These are phyloP conservation scores for Piloderma croceum DNA, from an alignment of 768 basidiomycete species.

Conservation along the genomic window DNA sequence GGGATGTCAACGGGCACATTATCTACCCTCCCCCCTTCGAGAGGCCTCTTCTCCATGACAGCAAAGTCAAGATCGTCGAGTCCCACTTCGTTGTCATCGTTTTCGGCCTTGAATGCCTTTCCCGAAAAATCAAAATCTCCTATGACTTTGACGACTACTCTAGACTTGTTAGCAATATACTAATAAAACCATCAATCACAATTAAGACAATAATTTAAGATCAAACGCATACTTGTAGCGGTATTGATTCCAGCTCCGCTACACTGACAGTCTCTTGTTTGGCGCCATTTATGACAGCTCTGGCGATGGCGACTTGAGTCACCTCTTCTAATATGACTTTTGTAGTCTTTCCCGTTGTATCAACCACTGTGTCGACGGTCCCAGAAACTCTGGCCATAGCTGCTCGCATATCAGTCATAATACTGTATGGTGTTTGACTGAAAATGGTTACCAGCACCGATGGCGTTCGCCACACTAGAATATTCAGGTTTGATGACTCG, in stretches of 20 bases:
- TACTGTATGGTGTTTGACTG: not conserved
- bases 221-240: slow-evolving; percentile 37
- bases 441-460: slow-evolving; percentile 45
- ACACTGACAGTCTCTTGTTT: slow-evolving; percentile 38
- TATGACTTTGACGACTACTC: slow-evolving; percentile 57
- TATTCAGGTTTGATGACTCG: slow-evolving; percentile 45
- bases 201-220: not conserved
- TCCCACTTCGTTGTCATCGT: too few species aligned
- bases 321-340: slow-evolving; percentile 27
- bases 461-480: slow-evolving; percentile 56
- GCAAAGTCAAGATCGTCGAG: too few species aligned
- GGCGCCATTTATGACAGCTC: slow-evolving; percentile 42
- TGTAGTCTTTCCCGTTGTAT: slow-evolving; percentile 29
- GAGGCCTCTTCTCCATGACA: too few species aligned
- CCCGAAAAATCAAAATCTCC: slow-evolving; percentile 39
- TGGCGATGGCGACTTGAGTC: slow-evolving; percentile 37
- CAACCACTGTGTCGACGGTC: slow-evolving; percentile 41
- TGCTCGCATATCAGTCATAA: not conserved
- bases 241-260: slow-evolving; percentile 52
- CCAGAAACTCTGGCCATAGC: slow-evolving; percentile 36
- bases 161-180: slow-evolving; percentile 48
- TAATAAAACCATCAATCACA: slow-evolving; percentile 12
- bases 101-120: too few species aligned
- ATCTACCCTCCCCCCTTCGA: too few species aligned
- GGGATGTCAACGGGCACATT: slow-evolving; percentile 26